A percentile compares a stretch with the other conserved stretches of the same genome.
Conservation (phyloP, 805 yeast genomes). For the Schwanniomyces pseudopolymorphus region DNA sequence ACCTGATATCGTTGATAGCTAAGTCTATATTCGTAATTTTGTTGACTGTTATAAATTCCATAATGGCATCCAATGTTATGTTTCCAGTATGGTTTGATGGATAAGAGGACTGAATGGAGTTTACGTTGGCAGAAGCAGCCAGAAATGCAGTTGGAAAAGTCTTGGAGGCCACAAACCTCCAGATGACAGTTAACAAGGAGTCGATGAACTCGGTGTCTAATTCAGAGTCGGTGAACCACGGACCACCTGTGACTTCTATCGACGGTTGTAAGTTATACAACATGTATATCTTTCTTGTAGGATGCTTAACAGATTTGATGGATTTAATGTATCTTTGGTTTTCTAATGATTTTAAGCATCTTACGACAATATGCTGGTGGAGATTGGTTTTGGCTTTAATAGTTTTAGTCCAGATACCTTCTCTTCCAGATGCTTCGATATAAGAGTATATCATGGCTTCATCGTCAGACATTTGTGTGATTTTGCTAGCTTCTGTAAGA, state of each 20-base stretch:
- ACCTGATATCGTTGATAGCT: conserved; percentile 66
- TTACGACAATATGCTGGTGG: conserved; percentile 85
- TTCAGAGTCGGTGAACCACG: conserved; percentile 97
- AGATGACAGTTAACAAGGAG: conserved; percentile 75
- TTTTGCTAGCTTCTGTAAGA: conserved; percentile 70
- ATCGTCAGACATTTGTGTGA: conserved; percentile 76
- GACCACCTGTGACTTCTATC: conserved; percentile 96
- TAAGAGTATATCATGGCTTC: conserved; percentile 89
- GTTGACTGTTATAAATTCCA: conserved; percentile 67
- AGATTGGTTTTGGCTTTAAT: conserved; percentile 83
- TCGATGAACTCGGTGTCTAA: conserved; percentile 92
- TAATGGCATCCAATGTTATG: conserved; percentile 72
- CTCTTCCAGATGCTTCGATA: conserved; percentile 90
- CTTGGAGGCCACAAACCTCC: conserved; percentile 79
- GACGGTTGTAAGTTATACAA: conserved; percentile 90
- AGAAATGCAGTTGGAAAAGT: conserved; percentile 76
- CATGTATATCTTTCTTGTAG: conserved; percentile 96
- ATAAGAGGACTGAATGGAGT: conserved; percentile 47
- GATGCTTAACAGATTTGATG: conserved; percentile 86
- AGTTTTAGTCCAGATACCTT: conserved; percentile 95
- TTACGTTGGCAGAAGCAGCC: conserved; percentile 32
- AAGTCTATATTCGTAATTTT: conserved; percentile 83
- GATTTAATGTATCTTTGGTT: conserved; percentile 80
- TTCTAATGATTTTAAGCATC: conserved; percentile 81
- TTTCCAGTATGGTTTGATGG: conserved; percentile 60